Base-by-base conservation (phyloP, 73 alveolate species). In the Breviolum minutum region DNA sequence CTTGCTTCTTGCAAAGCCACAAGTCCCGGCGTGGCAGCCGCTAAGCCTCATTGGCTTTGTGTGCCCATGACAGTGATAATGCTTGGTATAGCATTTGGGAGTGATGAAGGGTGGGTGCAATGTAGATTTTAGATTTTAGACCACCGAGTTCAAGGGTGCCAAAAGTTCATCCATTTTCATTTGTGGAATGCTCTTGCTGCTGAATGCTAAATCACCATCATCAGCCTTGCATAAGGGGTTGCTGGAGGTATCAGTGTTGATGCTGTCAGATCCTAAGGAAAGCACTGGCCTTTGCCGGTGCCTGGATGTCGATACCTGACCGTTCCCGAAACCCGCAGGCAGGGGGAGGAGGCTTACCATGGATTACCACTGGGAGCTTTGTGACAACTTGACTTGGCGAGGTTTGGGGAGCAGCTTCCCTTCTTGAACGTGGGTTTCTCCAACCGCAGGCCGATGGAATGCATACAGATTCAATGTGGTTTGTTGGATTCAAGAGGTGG, bases 201-300 rank as follows among this genome's bases (percentile, higher is more conserved):
- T 2, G 3, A 2, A 68, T 68, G 77, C 8, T 17, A 68, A 68
- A 68, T 40, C 54, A 40, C 54, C 54, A 40, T 40, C 54, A 40
- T 40, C 54, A 40, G 54, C 54, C 54, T 40, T 40, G 54, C 54
- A 2, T 40, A 40, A 40, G 54, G 54, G 54, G 54, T 40, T 40
- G 54, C 54, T 40, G 54, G 54, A 40, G 54, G 54, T 40, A 40
- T 68, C 77, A 14, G 74, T 40, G 54, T 40, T 14, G 77, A 22
- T 63, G 6, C 68, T 2, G 2, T 61, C 63, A 61, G 7, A 9
- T 77, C 86, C 62, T 63, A 29, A 86, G 94, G 96, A 70, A 90
- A 90, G 87, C 96, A 90, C n/a, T 90, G 96, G 96, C 96, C 96
- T 11, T 74, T 90, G 68, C 96, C 96, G 6, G 96, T 90, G 27